Conservation (phyloP, 768 basidiomycete species). For the Russula dissimulans region DNA sequence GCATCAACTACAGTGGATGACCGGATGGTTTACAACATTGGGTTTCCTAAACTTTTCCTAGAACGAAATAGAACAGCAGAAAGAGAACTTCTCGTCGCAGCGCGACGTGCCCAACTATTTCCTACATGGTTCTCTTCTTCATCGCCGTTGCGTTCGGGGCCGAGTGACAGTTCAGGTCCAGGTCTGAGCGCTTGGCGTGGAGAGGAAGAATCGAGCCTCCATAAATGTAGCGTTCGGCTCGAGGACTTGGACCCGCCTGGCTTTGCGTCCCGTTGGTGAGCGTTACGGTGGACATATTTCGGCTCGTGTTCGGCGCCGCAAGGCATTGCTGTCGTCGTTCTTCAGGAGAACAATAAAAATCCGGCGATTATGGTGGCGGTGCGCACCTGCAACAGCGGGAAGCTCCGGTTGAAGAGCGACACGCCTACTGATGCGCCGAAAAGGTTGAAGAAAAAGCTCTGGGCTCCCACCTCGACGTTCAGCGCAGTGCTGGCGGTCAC, state of each 20-base stretch:
- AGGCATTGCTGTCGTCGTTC: not conserved
- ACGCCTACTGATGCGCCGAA: not conserved
- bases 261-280: not conserved
- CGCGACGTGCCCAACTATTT: no score
- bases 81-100: no score
- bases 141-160: not conserved
- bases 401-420: not conserved
- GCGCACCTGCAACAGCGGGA: constrained; percentile 4
- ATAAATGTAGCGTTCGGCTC: not conserved
- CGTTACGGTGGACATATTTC: not conserved
- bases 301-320: no score
- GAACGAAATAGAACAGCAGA: no score
- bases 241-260: not conserved
- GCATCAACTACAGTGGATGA: no score
- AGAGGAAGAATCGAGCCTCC: not conserved
- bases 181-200: not conserved
- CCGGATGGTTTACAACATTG: no score
- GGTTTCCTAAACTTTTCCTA: no score
- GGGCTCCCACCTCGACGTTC: not conserved
- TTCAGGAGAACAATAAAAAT: not conserved
- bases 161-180: not conserved
- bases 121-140: no score
- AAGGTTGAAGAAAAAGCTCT: not conserved
- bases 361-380: not conserved
- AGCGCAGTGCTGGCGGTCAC: constrained; percentile 1